Evolutionary conservation across 225 moss, liverwort and hornwort species (phyloP).

Genomic region (Climacium dendroides): DNA sequence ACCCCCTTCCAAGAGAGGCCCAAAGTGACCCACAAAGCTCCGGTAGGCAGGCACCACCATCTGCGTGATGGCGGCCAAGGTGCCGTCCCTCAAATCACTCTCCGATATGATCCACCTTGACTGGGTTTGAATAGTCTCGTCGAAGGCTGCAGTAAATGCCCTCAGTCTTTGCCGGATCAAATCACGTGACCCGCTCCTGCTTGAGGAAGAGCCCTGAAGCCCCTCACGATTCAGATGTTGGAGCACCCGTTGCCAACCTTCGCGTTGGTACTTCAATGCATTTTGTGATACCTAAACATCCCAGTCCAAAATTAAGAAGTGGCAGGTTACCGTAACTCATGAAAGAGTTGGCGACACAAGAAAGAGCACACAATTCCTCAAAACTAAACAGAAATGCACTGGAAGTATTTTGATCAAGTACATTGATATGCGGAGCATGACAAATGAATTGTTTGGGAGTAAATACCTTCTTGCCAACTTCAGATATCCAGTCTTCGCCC

Average conservation of each 20-base stretch:
- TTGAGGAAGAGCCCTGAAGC: constrained; percentile 43
- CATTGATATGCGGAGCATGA: background rate
- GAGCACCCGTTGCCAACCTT: constrained; percentile 65
- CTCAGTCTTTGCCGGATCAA: constrained; percentile 56
- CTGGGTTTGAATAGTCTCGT: constrained; percentile 54
- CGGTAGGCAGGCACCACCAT: constrained; percentile 75
- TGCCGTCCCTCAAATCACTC: constrained; percentile 52
- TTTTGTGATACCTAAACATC: constrained; percentile 55
- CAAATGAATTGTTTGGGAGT: background rate
- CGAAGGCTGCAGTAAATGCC: constrained; percentile 51
- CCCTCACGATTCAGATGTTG: constrained; percentile 60
- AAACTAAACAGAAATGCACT: background rate
- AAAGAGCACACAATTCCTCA: background rate
- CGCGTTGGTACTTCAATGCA: constrained; percentile 56
- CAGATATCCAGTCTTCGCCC: constrained; percentile 56
- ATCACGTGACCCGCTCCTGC: constrained; percentile 51
- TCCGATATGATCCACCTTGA: constrained; percentile 62
- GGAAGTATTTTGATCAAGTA: background rate
- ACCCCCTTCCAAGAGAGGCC: constrained; percentile 35
- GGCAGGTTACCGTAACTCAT: background rate
- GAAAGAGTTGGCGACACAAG: background rate
- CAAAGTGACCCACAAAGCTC: constrained; percentile 47
- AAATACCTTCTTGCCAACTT: constrained; percentile 36
- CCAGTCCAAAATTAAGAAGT: background rate
- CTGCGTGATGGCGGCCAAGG: constrained; percentile 49